Conservation (phyloP, 2,329 filamentous ascomycete genomes). For the Emericellopsis cladophorae region DNA sequence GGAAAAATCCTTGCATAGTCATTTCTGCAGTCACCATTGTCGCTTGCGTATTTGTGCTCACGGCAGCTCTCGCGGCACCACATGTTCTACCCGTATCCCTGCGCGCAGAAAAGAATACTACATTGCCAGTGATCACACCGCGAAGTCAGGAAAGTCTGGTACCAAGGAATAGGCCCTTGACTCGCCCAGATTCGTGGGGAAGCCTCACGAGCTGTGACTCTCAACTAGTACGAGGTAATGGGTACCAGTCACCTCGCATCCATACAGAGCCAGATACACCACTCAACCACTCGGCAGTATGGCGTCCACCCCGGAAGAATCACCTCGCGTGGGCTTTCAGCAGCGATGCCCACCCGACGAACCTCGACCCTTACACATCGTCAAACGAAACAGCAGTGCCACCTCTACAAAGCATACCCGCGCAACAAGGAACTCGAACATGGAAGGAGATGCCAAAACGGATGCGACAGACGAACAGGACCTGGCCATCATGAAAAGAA, state of each 20-base stretch:
- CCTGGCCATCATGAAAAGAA: slow-evolving; percentile 22
- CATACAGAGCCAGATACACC: too few species aligned
- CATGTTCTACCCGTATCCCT: too few species aligned
- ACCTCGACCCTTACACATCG: slow-evolving; percentile 36
- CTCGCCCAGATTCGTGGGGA: neutral
- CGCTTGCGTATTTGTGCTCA: neutral
- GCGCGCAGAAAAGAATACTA: too few species aligned
- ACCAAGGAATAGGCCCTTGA: neutral
- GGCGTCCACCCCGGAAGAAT: slow-evolving; percentile 16
- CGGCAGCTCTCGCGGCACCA: neutral
- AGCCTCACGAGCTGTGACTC: neutral
- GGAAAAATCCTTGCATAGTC: neutral
- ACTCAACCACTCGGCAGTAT: slow-evolving; percentile 10
- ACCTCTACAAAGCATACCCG: slow-evolving; percentile 8
- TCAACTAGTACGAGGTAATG: too few species aligned
- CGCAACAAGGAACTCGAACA: slow-evolving; percentile 9
- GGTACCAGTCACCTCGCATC: too few species aligned
- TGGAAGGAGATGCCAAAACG: slow-evolving; percentile 13
- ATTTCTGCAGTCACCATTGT: neutral
- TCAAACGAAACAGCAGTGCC: slow-evolving; percentile 22
- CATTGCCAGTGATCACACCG: too few species aligned
- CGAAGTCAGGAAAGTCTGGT: neutral
- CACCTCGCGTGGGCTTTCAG: slow-evolving; percentile 14
- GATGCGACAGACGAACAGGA: slow-evolving; percentile 7
- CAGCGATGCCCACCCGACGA: slow-evolving; percentile 10